Conservation (phyloP, 2,329 filamentous ascomycete genomes). For the Cladosporium sphaerospermum region DNA sequence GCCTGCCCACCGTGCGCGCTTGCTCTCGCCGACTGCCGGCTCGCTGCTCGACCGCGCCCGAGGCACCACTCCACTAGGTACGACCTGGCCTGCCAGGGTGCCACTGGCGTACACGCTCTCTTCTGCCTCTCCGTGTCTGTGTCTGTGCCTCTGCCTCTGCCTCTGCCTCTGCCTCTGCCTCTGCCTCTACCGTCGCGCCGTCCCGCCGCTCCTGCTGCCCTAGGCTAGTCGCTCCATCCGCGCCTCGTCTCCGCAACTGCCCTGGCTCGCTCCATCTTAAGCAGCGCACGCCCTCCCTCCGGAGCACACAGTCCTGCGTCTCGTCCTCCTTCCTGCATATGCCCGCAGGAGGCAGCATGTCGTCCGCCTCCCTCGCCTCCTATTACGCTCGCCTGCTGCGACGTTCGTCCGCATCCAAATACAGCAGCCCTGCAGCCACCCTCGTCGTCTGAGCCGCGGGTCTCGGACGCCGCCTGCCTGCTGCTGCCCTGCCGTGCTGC, state of each 20-base stretch:
- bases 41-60: no score
- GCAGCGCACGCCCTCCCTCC: constrained; percentile 3
- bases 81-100: not conserved
- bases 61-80: not conserved
- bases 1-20: no score
- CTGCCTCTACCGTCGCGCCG: not conserved
- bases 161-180: not conserved
- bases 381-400: constrained; percentile 9
- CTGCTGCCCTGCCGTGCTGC: no score
- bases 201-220: constrained; percentile 3
- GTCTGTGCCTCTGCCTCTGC: not conserved
- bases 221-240: constrained; percentile 2
- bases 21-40: no score
- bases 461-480: not conserved
- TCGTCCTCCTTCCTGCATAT: constrained; percentile 11
- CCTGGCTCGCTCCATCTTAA: constrained; percentile 11
- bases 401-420: constrained; percentile 5
- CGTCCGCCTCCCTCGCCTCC: constrained; percentile 4
- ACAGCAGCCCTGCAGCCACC: constrained; percentile 8
- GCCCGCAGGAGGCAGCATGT: constrained; percentile 11
- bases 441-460: constrained; percentile 1
- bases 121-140: no score
- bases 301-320: constrained; percentile 2
- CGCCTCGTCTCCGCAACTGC: constrained; percentile 9
- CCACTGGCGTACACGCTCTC: no score